phyloP scores from a whole-genome alignment of 352 stramenopile genomes.

The Saprolegnia diclina region DNA sequence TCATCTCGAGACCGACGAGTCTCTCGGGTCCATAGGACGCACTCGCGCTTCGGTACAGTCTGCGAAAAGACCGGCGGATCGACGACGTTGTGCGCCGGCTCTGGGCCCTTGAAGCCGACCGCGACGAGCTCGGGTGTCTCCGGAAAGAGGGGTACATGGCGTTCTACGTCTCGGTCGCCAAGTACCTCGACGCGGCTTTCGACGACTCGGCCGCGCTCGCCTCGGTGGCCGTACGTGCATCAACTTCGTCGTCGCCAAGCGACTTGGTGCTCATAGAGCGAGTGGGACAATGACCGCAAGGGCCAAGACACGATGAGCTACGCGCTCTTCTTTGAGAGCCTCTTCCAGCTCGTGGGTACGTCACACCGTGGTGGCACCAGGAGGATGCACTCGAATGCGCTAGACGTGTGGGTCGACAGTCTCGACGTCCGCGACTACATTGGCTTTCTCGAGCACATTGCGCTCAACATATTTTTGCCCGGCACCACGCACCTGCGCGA shows the following conservation, averaged over 20 bases:
- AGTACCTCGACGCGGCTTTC: conserved; percentile 20
- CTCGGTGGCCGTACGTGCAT: conserved; percentile 3
- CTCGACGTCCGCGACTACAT: conserved; percentile 19
- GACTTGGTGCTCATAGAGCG: too few species aligned
- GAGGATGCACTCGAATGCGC: too few species aligned
- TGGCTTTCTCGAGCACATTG: conserved; percentile 14
- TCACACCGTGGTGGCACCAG: too few species aligned
- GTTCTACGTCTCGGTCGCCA: conserved; percentile 24
- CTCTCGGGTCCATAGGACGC: too few species aligned
- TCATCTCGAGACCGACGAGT: too few species aligned
- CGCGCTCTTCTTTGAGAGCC: conserved; percentile 24
- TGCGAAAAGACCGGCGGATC: conserved; percentile 4
- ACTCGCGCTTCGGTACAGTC: conserved; percentile 17
- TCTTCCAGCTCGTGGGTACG: conserved; percentile 23
- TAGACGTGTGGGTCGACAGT: conserved; percentile 28
- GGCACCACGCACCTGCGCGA: not conserved
- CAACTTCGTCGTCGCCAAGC: too few species aligned
- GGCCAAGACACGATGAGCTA: conserved; percentile 15
- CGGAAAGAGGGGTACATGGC: conserved; percentile 14
- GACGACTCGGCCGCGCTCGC: not conserved
- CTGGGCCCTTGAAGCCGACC: conserved; percentile 11
- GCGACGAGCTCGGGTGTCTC: conserved; percentile 19
- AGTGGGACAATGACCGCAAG: conserved; percentile 25
- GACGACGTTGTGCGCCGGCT: conserved; percentile 2
- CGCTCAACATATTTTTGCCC: conserved; percentile 4